Base-by-base conservation (phyloP, 2,329 filamentous ascomycete genomes). In the Calonectria pteridis region DNA sequence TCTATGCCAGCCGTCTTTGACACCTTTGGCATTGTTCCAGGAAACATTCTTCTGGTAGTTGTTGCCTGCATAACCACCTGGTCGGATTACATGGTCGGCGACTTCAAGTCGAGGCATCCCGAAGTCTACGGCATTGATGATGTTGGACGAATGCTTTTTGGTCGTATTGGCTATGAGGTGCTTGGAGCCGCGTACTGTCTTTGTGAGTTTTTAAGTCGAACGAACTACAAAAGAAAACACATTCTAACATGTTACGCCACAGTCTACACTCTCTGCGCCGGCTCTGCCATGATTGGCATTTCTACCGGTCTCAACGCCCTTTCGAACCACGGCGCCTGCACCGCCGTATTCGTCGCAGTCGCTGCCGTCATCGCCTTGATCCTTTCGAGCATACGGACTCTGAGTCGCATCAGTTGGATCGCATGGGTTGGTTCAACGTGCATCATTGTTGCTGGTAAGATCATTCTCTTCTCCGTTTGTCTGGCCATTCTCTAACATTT, bases 111-210 rank as follows among this genome's bases (percentile, higher is more conserved):
- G 46, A 81, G 81, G n/a, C 88, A 90, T 76, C 85, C 84, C 4
- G 83, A 87, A 51, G 86, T 89, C 2, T 89, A 90, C 77, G 85
- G 87, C 40, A 88, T 90, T 73, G 88, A 88, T 64, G 88, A 90
- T 75, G 88, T 86, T 5, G 88, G 88, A 37, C 75, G 76, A 5
- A 81, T 88, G 51, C 81, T 89, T 5, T 87, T 88, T 72, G 88
- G 88, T 20, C 84, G 81, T 5, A 70, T 84, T 13, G 87, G 87
- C 1, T 83, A 85, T 13, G 85, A 86, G 67, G 49, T 87, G 23
- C 82, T 88, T 62, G 84, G 81, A 6, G 75, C 74, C 33, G 75
- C 76, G 7, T 82, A 83, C 73, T 40, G 74, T 78, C 77, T 71
- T 86, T 73, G 81, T 83, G 13, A 28, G 55, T 62, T 29, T 53